Evolutionary conservation across 2,329 filamentous ascomycete genomes (phyloP), one percentile per base, ranked within the genome.

Genomic region (Colletotrichum tanaceti): DNA sequence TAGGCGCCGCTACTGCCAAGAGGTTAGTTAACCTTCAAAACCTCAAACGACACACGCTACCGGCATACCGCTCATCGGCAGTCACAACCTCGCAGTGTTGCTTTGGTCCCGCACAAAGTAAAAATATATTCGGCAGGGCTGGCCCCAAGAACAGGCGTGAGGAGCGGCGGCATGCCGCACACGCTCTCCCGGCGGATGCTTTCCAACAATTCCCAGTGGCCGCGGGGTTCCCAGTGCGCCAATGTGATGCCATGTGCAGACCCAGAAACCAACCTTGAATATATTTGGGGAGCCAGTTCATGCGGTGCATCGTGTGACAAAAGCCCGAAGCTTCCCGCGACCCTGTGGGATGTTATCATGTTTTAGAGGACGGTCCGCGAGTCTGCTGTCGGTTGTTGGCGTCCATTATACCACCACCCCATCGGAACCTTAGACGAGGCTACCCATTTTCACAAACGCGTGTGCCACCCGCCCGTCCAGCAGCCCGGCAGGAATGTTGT

Each of bases 351-450:
- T 59, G 43, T 47, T 47, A n/a, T n/a, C n/a, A n/a, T n/a, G n/a
- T n/a, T n/a, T n/a, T n/a, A n/a, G n/a, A n/a, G n/a, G 28, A n/a
- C 43, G 20, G 28, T 44, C 54, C n/a, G 50, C 5, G 41, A 54
- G 22, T 38, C 24, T 63, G 47, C 47, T 58, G 18, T 7, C 61
- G 47, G 57, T 50, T 57, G 22, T n/a, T 49, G 55, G 39, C 49
- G 18, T n/a, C 20, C 65, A 57, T 59, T 35, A 65, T 57, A 55
- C 62, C 49, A 55, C 43, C 28, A 32, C 44, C 62, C 20, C n/a
- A 47, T 49, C 49, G 62, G 54, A 68, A 58, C n/a, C 55, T 65
- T 55, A 32, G 61, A 65, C 50, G 62, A 59, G 50, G 50, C 49
- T 47, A 44, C 22, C 47, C 22, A 58, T 20, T 58, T 54, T 47